phyloP scores from a whole-genome alignment of 148 eudicot species.

The Arctostaphylos glauca region DNA sequence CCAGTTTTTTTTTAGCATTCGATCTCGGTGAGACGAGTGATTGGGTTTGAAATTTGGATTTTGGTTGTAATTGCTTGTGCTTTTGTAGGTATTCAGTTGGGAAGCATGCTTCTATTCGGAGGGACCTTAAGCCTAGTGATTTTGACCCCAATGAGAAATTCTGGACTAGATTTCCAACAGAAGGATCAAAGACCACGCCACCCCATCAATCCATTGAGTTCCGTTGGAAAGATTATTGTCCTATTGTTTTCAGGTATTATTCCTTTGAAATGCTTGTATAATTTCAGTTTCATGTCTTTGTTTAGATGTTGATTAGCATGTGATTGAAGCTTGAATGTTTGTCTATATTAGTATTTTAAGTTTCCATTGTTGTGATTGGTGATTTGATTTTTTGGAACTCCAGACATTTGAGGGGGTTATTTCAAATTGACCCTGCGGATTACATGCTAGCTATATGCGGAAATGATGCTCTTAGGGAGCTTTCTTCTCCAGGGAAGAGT shows the following conservation, averaged over 20 bases:
- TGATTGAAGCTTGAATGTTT: not conserved
- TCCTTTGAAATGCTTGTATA: not conserved
- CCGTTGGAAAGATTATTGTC: constrained; percentile 98
- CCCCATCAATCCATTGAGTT: constrained; percentile 82
- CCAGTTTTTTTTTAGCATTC: not conserved
- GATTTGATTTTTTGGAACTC: constrained; percentile 16
- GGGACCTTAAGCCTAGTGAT: constrained; percentile 67
- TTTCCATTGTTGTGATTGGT: constrained; percentile 10
- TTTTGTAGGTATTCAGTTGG: constrained; percentile 69
- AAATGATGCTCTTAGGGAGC: constrained; percentile 84
- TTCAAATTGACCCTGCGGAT: constrained; percentile 95
- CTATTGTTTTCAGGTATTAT: constrained; percentile 79
- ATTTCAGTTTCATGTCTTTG: not conserved
- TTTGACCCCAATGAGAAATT: constrained; percentile 89
- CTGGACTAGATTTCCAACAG: constrained; percentile 91
- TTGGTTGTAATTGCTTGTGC: not conserved
- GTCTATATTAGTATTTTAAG: not conserved
- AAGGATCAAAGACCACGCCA: constrained; percentile 81
- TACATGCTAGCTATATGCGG: constrained; percentile 96
- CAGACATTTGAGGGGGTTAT: constrained; percentile 81
- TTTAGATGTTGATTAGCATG: not conserved
- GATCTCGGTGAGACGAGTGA: not conserved
- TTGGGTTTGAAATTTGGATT: not conserved
- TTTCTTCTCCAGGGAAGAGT: constrained; percentile 96
- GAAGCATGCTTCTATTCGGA: constrained; percentile 60